A percentile compares a stretch with the other conserved stretches of the same genome.
Conservation (phyloP, 1,139 yeast genomes). For the Saccharomyces hybrid region DNA sequence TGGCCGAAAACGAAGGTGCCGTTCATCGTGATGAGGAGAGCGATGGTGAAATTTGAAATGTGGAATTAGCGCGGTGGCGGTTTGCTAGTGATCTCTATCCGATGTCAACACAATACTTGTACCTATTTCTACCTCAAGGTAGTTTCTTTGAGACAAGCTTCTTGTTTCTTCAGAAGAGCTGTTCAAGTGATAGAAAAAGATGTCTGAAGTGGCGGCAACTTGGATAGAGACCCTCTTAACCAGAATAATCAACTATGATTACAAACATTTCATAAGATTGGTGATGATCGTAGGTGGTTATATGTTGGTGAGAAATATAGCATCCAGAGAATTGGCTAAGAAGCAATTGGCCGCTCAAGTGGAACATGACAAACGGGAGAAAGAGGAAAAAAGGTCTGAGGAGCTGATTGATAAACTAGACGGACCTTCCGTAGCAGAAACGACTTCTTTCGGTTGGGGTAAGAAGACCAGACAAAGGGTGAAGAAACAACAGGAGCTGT, state of each 20-base stretch:
- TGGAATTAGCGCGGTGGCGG: constrained; percentile 1
- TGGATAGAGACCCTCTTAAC: not conserved
- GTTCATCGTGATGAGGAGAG: not conserved
- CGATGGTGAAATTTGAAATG: not conserved
- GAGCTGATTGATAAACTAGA: constrained; percentile 37
- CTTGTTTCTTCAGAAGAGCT: not conserved
- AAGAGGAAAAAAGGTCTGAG: constrained; percentile 34
- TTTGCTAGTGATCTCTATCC: not conserved
- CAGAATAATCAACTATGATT: not conserved
- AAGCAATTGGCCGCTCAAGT: constrained; percentile 48
- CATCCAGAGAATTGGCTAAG: constrained; percentile 38
- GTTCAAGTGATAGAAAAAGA: not conserved
- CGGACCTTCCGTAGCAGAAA: constrained; percentile 29
- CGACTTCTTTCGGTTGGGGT: constrained; percentile 62
- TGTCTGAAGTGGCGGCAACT: not conserved
- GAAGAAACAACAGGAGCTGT: constrained; percentile 45
- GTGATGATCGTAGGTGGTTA: constrained; percentile 42
- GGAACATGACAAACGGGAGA: constrained; percentile 35
- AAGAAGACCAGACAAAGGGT: constrained; percentile 57
- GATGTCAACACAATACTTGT: not conserved
- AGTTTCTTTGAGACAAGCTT: not conserved
- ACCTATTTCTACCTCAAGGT: not conserved
- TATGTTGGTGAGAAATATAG: constrained; percentile 37
- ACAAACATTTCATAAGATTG: constrained; percentile 31
- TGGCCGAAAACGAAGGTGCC: not conserved